Base-by-base conservation (phyloP, 345 rosid species). In the Salix caprea region DNA sequence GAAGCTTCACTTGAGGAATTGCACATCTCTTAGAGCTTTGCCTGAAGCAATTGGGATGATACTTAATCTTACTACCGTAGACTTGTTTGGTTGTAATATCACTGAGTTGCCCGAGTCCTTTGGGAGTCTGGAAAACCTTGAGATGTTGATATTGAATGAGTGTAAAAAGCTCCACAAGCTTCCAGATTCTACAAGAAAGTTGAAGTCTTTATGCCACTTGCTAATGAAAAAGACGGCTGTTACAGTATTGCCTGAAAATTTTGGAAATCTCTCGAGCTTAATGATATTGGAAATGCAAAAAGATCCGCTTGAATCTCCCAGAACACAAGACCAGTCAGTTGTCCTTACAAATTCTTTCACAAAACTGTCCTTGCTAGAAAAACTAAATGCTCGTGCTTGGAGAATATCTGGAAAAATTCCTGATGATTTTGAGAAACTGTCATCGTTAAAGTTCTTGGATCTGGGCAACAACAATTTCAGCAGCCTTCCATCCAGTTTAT, bases 401-500 rank as follows among this genome's bases (percentile, higher is more conserved):
- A 76, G 77, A 75, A 73, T 87, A 34, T 78, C 81, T 1, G 88
- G 89, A 6, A 69, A 76, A 26, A 83, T 89, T 75, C 84, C 89
- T 34, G 85, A 89, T 74, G 88, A 85, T 73, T 86, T 89, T 32
- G 85, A 81, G 83, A 86, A 82, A 71, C 46, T 89, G 71, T 75
- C 88, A 10, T 65, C 73, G 8, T 62, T 89, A 32, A 82, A 85
- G 65, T 44, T n/a, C 10, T 52, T 89, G 80, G 34, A 83, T 5
- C 73, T 89, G 1, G 84, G 84, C 28, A 26, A 78, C 69, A 89
- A 86, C 71, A 76, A 83, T 5, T 83, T 89, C 52, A 73, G 72
- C 81, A 79, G 83, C 61, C 88, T 87, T 62, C 87, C 92, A 12
- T 82, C 87, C 13, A 89, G 90, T 74, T 78, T 89, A 32, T 64